Evolutionary conservation across 139 green algal species (phyloP).

Genomic region (Chlorella sp.): DNA sequence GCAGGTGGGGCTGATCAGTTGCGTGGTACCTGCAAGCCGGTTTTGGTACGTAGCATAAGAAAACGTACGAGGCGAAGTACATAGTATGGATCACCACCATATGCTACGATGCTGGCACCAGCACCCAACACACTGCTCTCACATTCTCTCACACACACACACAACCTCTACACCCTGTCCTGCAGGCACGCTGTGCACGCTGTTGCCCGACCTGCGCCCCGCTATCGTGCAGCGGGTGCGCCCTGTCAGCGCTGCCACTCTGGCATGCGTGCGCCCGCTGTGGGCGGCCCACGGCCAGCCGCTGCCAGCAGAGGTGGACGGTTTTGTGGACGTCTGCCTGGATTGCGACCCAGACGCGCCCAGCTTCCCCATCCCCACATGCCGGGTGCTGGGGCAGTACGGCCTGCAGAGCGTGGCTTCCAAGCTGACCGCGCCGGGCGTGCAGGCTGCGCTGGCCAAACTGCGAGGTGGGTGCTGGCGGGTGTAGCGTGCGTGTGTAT

Average conservation of each 20-base stretch:
- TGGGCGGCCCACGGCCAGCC: slow-evolving; percentile 24
- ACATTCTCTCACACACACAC: background rate
- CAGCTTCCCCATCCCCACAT: slow-evolving; percentile 16
- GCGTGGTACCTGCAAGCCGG: too few relatives aligned
- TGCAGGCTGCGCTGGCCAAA: slow-evolving; percentile 24
- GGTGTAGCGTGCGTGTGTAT: too few relatives aligned
- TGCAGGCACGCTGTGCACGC: background rate
- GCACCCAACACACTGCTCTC: background rate
- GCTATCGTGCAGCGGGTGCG: background rate
- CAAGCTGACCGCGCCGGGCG: background rate
- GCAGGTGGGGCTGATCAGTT: background rate
- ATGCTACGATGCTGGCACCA: background rate
- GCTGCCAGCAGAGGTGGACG: slow-evolving; percentile 1
- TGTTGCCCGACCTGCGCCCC: slow-evolving; percentile 24
- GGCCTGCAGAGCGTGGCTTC: slow-evolving; percentile 22
- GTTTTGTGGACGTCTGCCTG: background rate
- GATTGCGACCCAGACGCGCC: slow-evolving; percentile 40
- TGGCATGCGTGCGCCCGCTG: slow-evolving; percentile 5
- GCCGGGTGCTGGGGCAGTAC: slow-evolving; percentile 16
- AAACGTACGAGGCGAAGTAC: too few relatives aligned
- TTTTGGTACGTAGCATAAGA: too few relatives aligned
- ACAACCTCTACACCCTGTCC: background rate
- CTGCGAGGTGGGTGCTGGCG: slow-evolving; percentile 16
- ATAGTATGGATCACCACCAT: too few relatives aligned
- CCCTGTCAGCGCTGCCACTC: background rate